Base-by-base conservation (phyloP, 202 grass and related monocot genomes). In the Hordeum pubiflorum region DNA sequence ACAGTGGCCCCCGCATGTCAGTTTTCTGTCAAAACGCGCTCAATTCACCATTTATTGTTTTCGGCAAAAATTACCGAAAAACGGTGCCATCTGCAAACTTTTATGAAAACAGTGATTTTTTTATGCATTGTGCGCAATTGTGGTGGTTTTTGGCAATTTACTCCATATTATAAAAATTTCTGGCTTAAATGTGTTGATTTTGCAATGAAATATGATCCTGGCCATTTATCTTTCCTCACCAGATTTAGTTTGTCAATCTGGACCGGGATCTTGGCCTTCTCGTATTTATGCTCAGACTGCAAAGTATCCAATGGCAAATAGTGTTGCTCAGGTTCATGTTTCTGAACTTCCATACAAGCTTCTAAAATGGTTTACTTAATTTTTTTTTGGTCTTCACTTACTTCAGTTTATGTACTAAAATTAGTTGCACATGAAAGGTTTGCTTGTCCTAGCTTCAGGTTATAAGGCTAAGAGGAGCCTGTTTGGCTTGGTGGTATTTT, bases 181-280 rank as follows among this genome's bases (percentile, higher is more conserved):
- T 77, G 27, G 74, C 62, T 75, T 63, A 27, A 64, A 27, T 61
- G 26, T 77, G 14, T 81, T 86, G 22, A 63, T 79, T 24, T 60
- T 33, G 39, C 58, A 54, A 29, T 58, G 36, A 14, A 84, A 59
- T 85, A 18, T 81, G 61, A 78, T 77, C 27, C 75, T 64, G 31
- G 14, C 33, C 62, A 63, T 59, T 87, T 64, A 9, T 64, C 46
- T 33, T 80, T 76, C 77, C 9, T 82, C 9, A 78, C 72, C 90
- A 98, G 95, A 98, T 98, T 93, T 98, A 83, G 90, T 98, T 83
- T 98, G 95, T 48, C 95, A 98, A 84, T 98, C 95, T 68, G 95
- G 95, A 87, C 95, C 95, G 75, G 88, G 88, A 58, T 93, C 95
- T 3, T 95, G 92, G 95, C 95, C 95, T 48, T 93, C 95, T 43